Conservation (phyloP, 495 filamentous ascomycete genomes). For the Hypoxylon subgilvum region DNA sequence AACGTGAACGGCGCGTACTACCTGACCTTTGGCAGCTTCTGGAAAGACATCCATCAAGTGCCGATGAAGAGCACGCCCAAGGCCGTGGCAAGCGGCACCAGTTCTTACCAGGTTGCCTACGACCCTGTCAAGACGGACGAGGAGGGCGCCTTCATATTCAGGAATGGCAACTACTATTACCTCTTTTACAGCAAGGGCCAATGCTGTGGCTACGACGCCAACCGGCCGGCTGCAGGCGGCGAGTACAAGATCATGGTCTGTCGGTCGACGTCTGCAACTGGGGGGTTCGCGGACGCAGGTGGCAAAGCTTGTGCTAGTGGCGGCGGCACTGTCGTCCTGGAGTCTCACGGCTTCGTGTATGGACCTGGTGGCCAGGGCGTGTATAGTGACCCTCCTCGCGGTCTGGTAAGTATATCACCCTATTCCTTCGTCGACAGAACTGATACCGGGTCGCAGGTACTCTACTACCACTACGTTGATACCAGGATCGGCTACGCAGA, state of each 20-base stretch:
- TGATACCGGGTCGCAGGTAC: conserved; percentile 47
- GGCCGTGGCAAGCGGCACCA: conserved; percentile 33
- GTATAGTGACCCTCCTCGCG: conserved; percentile 43
- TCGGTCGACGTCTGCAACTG: conserved; percentile 58
- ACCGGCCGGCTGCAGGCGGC: conserved; percentile 57
- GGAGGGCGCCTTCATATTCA: conserved; percentile 66
- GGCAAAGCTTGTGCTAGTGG: conserved; percentile 61
- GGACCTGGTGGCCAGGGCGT: conserved; percentile 72
- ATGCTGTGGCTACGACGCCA: conserved; percentile 63
- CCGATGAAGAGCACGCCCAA: conserved; percentile 53
- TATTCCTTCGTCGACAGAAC: conserved; percentile 31
- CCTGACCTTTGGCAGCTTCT: conserved; percentile 74
- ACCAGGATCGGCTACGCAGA: conserved; percentile 69
- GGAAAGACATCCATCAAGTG: conserved; percentile 70
- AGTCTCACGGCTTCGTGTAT: conserved; percentile 68
- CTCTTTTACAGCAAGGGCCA: conserved; percentile 68
- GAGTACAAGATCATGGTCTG: conserved; percentile 75
- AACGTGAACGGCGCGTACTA: conserved; percentile 51
- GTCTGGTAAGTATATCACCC: conserved; percentile 43
- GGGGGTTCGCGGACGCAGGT: conserved; percentile 65
- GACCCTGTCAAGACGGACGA: conserved; percentile 59
- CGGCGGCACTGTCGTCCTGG: conserved; percentile 69
- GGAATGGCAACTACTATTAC: conserved; percentile 65
- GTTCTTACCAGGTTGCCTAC: conserved; percentile 60
- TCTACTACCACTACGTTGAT: conserved; percentile 76